Base-by-base conservation (phyloP, 2,329 filamentous ascomycete genomes). In the Orbilia brochopaga region DNA sequence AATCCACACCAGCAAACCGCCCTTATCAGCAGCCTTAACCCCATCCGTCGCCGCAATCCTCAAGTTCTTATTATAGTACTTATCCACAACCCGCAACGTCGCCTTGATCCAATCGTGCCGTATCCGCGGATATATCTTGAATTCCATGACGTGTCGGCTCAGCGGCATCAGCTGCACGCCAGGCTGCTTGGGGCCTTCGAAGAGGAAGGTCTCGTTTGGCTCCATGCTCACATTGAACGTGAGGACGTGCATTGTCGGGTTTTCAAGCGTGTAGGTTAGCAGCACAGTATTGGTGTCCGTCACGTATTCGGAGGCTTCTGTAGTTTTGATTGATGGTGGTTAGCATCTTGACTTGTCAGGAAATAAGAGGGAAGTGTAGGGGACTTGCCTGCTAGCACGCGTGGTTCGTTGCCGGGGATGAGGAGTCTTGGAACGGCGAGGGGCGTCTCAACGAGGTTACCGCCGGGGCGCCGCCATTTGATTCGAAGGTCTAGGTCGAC, bases 181-280 rank as follows among this genome's bases (percentile, higher is more conserved):
- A 11, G 87, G 88, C 74, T 89, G 84, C 81, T 97, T 97, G 1
- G 90, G 83, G 0, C 94, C 94, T 6, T 90, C 92, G 79, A 99
- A 97, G 0, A 92, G 93, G 80, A 97, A 97, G 59, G 91, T 86
- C 74, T 96, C 91, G 78, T 87, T 93, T 1, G 92, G 90, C 76
- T 99, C 93, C 92, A 99, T 96, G 24, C 84, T 87, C 54, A 97
- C 80, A 30, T 90, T 92, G 80, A 99, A 99, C 0, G 92, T 96
- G 55, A 99, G 85, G 80, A 96, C 95, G 79, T 99, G 94, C 78
- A 88, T 89, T 0, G 93, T 97, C 0, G 92, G 90, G 78, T 99
- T 99, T 80, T 99, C 94, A 64, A 99, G 87, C 2, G 87, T 91
- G 78, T 89, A 89, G 69, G 84, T 80, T 42, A 87, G 80, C 79